Evolutionary conservation across 768 basidiomycete genomes (phyloP), one percentile per base, ranked within the genome.

Genomic region (Rhizopogon vesiculosus): DNA sequence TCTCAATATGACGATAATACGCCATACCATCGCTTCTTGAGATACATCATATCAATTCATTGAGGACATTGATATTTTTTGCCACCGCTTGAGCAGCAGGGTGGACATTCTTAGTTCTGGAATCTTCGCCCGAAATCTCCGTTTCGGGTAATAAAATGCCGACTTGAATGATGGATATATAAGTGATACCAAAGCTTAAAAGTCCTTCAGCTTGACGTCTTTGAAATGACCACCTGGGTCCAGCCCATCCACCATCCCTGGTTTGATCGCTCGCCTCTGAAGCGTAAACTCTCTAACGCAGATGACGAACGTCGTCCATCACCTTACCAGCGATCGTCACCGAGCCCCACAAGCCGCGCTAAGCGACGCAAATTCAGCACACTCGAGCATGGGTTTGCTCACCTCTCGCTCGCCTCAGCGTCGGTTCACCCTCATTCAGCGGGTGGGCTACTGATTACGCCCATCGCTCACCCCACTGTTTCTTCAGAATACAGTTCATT

Each of bases 331-430:
- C 28, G 59, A 44, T 59, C 68, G 2, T 69, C 81, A 6, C 84
- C 82, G 12, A 50, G 57, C 7, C 76, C 72, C 0, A 75, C 77
- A n/a, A 22, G 70, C n/a, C 80, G 75, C 22, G 65, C 62, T 16
- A 84, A 86, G 66, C 78, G 83, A 7, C 75, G 73, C 51, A 74
- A 77, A 61, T 78, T 70, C 62, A 74, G 66, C 59, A 70, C 71
- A 18, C 71, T 87, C 3, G 86, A 88, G 68, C 72, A 71, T 50
- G 83, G 81, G 1, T 69, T 88, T 45, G 82, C 84, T 18, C 75
- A 80, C 60, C 75, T 88, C 62, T 64, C 69, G 0, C 67, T 77
- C 16, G 64, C 48, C 5, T 35, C 48, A 1, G 48, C 22, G 9
- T 35, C 48, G 8, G 48, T 38, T 48, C 44, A 40, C 25, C 33